These are phyloP conservation scores for Gloeophyllum trabeum DNA, from an alignment of 768 basidiomycete genomes.

Conservation along the genomic window DNA sequence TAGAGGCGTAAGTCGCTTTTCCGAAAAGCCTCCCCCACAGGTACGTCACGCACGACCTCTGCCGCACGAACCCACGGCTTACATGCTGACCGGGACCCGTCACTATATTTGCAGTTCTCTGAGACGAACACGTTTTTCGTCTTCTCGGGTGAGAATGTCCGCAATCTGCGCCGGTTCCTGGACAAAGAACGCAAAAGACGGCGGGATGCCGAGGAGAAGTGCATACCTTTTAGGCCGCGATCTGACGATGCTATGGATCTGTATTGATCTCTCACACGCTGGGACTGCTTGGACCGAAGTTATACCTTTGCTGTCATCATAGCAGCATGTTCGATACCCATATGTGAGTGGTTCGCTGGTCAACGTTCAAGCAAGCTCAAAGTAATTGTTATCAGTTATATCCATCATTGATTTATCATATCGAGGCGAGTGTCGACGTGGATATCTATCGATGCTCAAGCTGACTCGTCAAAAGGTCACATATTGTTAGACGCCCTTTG, in stretches of 20 bases:
- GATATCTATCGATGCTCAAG: too few species aligned
- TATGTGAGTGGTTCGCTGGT: too few species aligned
- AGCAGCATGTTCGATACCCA: too few species aligned
- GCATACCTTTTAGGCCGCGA: slow-evolving; percentile 46
- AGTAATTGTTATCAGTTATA: too few species aligned
- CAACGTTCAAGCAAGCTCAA: too few species aligned
- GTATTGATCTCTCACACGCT: slow-evolving; percentile 25
- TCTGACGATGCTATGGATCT: slow-evolving; percentile 56
- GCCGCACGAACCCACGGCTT: slow-evolving; percentile 6
- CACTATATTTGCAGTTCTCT: background rate
- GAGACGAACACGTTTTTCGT: slow-evolving; percentile 54
- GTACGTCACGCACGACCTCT: slow-evolving; percentile 24
- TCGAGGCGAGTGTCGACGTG: too few species aligned
- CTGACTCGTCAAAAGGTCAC: too few species aligned
- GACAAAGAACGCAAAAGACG: slow-evolving; percentile 56
- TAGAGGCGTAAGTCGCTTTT: slow-evolving; percentile 65
- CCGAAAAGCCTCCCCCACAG: slow-evolving; percentile 47
- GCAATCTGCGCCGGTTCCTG: slow-evolving; percentile 51
- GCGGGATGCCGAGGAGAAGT: slow-evolving; percentile 44
- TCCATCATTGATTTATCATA: too few species aligned
- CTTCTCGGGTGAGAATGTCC: slow-evolving; percentile 61
- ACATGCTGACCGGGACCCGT: slow-evolving; percentile 2
- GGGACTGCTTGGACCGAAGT: background rate
- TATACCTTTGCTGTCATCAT: too few species aligned
- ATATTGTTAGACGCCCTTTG: too few species aligned